phyloP scores from a whole-genome alignment of 2,329 filamentous ascomycete genomes.

The Diaporthe sp. region DNA sequence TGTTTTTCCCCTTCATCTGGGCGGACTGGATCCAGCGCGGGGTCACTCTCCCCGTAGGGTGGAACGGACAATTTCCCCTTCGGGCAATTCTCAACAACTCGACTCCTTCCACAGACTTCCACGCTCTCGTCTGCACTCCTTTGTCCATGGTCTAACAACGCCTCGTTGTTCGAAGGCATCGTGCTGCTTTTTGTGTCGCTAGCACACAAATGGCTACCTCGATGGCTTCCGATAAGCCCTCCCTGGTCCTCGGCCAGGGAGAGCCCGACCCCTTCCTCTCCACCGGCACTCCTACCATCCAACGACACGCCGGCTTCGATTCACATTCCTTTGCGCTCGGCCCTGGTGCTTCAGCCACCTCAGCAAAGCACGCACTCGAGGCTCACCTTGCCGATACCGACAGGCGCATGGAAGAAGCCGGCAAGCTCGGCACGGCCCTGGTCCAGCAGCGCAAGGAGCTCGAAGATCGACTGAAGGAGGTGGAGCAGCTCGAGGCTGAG shows the following conservation, averaged over 20 bases:
- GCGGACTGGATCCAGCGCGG: conserved; percentile 25
- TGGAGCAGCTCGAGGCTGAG: conserved; percentile 83
- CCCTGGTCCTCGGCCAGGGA: conserved; percentile 55
- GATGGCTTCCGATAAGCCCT: conserved; percentile 58
- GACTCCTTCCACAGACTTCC: conserved; percentile 2
- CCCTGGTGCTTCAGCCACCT: conserved; percentile 82
- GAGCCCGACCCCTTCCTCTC: conserved; percentile 72
- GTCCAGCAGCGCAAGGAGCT: conserved; percentile 90
- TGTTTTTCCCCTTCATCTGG: conserved; percentile 12
- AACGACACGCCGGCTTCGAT: conserved; percentile 89
- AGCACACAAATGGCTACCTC: conserved; percentile 58
- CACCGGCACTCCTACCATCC: conserved; percentile 61
- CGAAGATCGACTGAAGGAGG: conserved; percentile 84
- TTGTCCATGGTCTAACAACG: conserved; percentile 40
- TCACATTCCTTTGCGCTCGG: conserved; percentile 83
- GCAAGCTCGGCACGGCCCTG: conserved; percentile 87
- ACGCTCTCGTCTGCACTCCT: conserved; percentile 1
- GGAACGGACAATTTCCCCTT: conserved; percentile 23
- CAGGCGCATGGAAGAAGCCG: conserved; percentile 90
- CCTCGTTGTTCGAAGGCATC: conserved; percentile 39
- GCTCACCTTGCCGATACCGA: conserved; percentile 95
- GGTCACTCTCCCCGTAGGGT: conserved; percentile 14
- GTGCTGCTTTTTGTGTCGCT: conserved; percentile 38
- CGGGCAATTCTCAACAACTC: conserved; percentile 19
- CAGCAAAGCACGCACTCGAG: conserved; percentile 90